Percentiles rank a stretch among this genome's conserved stretches.
phyloP scores from a whole-genome alignment of 768 basidiomycete genomes.

The Podaxis mareebaensis region DNA sequence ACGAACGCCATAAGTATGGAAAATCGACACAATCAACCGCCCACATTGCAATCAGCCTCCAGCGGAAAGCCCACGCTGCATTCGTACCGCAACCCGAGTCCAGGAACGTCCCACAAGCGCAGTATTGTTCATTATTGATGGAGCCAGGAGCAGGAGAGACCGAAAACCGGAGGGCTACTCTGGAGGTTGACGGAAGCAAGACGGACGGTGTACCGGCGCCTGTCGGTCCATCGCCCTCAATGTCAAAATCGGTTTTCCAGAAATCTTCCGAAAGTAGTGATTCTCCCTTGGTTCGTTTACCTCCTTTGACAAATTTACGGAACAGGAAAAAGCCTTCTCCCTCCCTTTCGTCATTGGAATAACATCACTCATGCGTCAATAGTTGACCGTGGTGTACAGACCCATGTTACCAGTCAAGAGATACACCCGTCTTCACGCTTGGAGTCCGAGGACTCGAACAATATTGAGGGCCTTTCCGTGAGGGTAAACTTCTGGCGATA shows the following conservation, averaged over 20 bases:
- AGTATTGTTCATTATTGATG: neutral
- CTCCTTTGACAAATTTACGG: neutral
- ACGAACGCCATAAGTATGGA: neutral
- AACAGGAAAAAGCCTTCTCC: neutral
- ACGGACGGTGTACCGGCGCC: neutral
- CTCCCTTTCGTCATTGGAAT: neutral
- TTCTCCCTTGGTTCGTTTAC: neutral
- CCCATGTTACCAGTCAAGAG: neutral
- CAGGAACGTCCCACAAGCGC: neutral
- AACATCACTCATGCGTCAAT: no score
- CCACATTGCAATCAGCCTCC: no score
- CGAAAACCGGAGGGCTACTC: neutral
- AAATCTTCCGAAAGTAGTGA: neutral
- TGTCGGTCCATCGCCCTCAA: neutral
- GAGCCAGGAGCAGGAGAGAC: neutral
- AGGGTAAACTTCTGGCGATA: neutral
- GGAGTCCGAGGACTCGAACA: neutral
- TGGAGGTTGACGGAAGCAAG: neutral
- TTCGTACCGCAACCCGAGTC: conserved; percentile 2
- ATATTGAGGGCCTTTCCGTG: neutral
- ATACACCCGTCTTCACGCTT: neutral
- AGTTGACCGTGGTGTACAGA: no score
- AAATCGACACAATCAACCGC: neutral
- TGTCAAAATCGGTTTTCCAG: neutral
- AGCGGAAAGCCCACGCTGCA: neutral